These are phyloP conservation scores for Wickerhamiella nectarea DNA, from an alignment of 805 yeast species.

Conservation along the genomic window DNA sequence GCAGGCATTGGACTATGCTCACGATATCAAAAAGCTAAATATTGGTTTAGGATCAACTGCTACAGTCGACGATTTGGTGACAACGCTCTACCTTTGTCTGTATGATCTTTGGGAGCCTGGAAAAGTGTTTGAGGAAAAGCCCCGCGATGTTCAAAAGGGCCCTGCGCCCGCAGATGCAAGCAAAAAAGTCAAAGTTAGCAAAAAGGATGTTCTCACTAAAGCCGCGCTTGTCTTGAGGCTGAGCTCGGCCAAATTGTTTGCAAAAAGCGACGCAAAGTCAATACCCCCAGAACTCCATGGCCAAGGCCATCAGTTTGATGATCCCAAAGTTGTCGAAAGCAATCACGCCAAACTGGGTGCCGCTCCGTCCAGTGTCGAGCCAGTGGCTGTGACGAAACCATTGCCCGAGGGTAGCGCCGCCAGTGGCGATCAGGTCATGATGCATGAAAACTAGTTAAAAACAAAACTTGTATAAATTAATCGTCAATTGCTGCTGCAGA, in stretches of 20 bases:
- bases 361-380: neutral
- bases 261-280: slow-evolving; percentile 12
- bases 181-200: slow-evolving; percentile 10
- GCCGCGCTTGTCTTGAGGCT: slow-evolving; percentile 17
- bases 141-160: neutral
- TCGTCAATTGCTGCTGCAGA: slow-evolving; percentile 31
- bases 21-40: slow-evolving; percentile 55
- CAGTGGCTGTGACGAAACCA: neutral
- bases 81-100: slow-evolving; percentile 43
- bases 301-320: slow-evolving; percentile 3
- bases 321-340: neutral
- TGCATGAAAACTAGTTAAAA: neutral
- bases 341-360: neutral
- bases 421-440: neutral
- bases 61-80: slow-evolving; percentile 61
- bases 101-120: slow-evolving; percentile 19
- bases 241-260: slow-evolving; percentile 11
- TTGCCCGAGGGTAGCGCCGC: neutral
- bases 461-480: neutral
- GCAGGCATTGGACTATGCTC: slow-evolving; percentile 19
- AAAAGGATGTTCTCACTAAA: slow-evolving; percentile 17
- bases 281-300: slow-evolving; percentile 7
- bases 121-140: neutral
- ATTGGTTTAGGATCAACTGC: slow-evolving; percentile 68
- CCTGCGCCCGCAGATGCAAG: neutral